These are phyloP conservation scores for Turritis glabra DNA, from an alignment of 345 rosid species.

Conservation along the genomic window DNA sequence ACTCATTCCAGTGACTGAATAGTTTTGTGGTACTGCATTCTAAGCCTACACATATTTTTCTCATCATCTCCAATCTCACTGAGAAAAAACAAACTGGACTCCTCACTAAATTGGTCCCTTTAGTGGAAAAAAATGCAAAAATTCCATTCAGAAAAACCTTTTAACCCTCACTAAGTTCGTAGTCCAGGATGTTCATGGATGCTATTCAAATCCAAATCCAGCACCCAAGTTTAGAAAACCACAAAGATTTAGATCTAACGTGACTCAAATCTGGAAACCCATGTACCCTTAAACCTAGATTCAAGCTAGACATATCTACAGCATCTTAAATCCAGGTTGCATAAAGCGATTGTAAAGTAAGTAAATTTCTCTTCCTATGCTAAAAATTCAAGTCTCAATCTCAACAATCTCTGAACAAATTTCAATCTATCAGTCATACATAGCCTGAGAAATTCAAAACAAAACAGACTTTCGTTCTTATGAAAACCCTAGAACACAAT, in stretches of 20 bases:
- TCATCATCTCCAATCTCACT: constrained; percentile 11
- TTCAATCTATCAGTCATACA: not conserved
- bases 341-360: constrained; percentile 15
- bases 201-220: constrained; percentile 20
- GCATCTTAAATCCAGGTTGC: constrained; percentile 11
- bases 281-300: constrained; percentile 4
- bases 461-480: not conserved
- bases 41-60: not conserved
- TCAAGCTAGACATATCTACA: not conserved
- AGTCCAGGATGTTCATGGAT: constrained; percentile 1
- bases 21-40: not conserved
- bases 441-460: constrained; percentile 11
- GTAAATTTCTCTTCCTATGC: not conserved
- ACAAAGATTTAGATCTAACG: constrained; percentile 25
- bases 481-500: constrained; percentile 36
- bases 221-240: constrained; percentile 12
- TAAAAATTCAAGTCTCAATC: constrained; percentile 4
- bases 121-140: not conserved
- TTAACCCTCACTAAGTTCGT: not conserved
- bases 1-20: not conserved
- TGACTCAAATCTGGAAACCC: constrained; percentile 35
- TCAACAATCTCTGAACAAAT: constrained; percentile 7
- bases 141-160: not conserved
- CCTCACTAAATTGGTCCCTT: not conserved
- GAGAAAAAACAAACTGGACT: not conserved